Evolutionary conservation across 1,139 yeast species (phyloP).

Genomic region (Zhuliangozyma blackwelliae): DNA sequence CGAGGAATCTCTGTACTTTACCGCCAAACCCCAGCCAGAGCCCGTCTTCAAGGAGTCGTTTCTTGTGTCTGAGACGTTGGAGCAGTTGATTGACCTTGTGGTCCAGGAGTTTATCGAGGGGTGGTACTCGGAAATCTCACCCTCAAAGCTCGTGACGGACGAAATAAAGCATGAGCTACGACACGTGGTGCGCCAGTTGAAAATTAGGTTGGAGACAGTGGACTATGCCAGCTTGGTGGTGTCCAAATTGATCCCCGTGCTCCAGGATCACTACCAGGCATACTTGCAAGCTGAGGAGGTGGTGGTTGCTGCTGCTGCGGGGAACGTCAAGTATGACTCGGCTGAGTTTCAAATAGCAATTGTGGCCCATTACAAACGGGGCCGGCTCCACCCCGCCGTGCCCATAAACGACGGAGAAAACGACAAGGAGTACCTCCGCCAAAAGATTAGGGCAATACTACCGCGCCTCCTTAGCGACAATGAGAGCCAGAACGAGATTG

Average conservation of each 20-base stretch:
- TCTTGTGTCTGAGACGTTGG: slow-evolving; percentile 49
- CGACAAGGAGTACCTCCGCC: slow-evolving; percentile 51
- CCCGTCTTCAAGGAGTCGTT: slow-evolving; percentile 49
- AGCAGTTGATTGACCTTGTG: slow-evolving; percentile 48
- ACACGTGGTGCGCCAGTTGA: slow-evolving; percentile 36
- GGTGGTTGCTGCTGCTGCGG: slow-evolving; percentile 13
- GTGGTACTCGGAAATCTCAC: slow-evolving; percentile 60
- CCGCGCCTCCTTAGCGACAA: slow-evolving; percentile 46
- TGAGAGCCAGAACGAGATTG: slow-evolving; percentile 52
- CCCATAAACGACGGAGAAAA: slow-evolving; percentile 30
- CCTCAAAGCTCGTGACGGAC: slow-evolving; percentile 48
- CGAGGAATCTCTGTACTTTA: slow-evolving; percentile 12
- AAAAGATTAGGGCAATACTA: slow-evolving; percentile 38
- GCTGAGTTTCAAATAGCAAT: slow-evolving; percentile 51
- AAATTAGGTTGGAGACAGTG: slow-evolving; percentile 33
- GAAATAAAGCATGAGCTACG: slow-evolving; percentile 50
- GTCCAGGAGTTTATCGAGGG: slow-evolving; percentile 56
- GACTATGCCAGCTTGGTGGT: slow-evolving; percentile 61
- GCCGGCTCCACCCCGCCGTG: slow-evolving; percentile 61
- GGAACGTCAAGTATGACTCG: slow-evolving; percentile 23
- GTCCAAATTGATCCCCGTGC: slow-evolving; percentile 54
- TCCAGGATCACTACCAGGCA: slow-evolving; percentile 60
- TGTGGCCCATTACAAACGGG: slow-evolving; percentile 56
- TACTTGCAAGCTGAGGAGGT: slow-evolving; percentile 53
- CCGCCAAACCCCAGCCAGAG: slow-evolving; percentile 7